Percentiles rank a stretch among this genome's conserved stretches.
phyloP scores from a whole-genome alignment of 192 early-diverging fungal genomes.

The Geranomyces variabilis region DNA sequence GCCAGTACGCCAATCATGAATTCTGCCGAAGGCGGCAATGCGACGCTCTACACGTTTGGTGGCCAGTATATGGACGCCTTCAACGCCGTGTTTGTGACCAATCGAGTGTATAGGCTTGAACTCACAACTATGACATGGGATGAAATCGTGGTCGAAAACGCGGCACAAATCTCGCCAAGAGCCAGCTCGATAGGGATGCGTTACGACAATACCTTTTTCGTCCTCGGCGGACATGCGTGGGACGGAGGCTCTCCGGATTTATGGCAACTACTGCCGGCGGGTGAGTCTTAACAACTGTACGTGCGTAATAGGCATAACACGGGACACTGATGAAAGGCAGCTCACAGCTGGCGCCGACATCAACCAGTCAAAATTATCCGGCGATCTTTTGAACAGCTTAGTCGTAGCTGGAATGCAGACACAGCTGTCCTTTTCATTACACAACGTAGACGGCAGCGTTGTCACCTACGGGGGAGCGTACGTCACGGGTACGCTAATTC shows the following conservation, averaged over 20 bases:
- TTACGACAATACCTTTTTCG: neutral
- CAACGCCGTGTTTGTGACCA: neutral
- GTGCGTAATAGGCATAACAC: too few relatives aligned
- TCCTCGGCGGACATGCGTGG: neutral
- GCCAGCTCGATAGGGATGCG: neutral
- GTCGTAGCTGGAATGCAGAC: neutral
- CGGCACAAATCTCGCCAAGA: neutral
- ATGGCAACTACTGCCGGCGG: neutral
- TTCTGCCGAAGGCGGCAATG: neutral
- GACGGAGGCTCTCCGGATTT: neutral
- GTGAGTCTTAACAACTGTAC: neutral
- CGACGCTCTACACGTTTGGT: neutral
- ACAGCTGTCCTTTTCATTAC: neutral
- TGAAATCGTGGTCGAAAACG: neutral
- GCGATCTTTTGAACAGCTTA: neutral
- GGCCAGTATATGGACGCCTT: neutral
- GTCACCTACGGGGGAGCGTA: slow-evolving; percentile 5
- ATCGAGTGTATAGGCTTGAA: neutral
- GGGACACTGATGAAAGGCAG: neutral
- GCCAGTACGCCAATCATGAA: neutral
- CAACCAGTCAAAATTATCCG: neutral
- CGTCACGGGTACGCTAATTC: neutral
- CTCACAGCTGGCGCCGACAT: neutral
- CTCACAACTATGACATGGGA: neutral
- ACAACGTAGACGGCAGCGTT: neutral